Percentiles rank a stretch among this genome's conserved stretches.
These are phyloP conservation scores for Cytospora leucostoma DNA, from an alignment of 2,329 filamentous ascomycete species.

Conservation along the genomic window DNA sequence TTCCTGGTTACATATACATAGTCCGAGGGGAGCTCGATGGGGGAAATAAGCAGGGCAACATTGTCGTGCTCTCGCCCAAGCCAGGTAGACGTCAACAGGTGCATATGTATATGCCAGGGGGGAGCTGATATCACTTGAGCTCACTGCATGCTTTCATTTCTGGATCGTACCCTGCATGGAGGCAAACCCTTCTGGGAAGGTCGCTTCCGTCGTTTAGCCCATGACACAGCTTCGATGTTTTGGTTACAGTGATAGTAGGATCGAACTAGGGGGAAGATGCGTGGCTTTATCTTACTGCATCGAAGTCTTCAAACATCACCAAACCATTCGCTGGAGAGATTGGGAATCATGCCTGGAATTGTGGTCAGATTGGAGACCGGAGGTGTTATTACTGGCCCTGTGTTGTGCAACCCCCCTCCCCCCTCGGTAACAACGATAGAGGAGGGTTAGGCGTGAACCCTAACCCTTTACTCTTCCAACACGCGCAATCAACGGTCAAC, in stretches of 20 bases:
- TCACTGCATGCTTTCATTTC: not conserved
- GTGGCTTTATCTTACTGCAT: not conserved
- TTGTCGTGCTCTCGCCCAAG: not conserved
- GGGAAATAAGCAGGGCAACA: not conserved
- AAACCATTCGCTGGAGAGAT: not conserved
- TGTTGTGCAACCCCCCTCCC: too few species aligned
- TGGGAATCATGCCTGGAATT: not conserved
- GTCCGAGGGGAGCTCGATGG: not conserved
- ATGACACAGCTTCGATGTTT: not conserved
- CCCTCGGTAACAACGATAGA: too few species aligned
- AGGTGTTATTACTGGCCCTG: too few species aligned
- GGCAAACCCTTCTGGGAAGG: constrained; percentile 20
- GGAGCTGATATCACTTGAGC: not conserved
- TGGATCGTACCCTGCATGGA: constrained; percentile 6
- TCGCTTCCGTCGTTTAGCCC: not conserved
- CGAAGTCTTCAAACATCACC: not conserved
- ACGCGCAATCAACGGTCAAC: not conserved
- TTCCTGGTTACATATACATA: not conserved
- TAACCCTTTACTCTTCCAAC: not conserved
- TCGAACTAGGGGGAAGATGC: not conserved
- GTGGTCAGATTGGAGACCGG: too few species aligned
- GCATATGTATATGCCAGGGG: not conserved
- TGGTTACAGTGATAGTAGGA: not conserved
- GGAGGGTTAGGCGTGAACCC: not conserved
- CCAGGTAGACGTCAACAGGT: not conserved